A percentile compares a stretch with the other conserved stretches of the same genome.
Evolutionary conservation across 2,329 filamentous ascomycete species (phyloP).

Genomic region (Epichloe gansuensis): DNA sequence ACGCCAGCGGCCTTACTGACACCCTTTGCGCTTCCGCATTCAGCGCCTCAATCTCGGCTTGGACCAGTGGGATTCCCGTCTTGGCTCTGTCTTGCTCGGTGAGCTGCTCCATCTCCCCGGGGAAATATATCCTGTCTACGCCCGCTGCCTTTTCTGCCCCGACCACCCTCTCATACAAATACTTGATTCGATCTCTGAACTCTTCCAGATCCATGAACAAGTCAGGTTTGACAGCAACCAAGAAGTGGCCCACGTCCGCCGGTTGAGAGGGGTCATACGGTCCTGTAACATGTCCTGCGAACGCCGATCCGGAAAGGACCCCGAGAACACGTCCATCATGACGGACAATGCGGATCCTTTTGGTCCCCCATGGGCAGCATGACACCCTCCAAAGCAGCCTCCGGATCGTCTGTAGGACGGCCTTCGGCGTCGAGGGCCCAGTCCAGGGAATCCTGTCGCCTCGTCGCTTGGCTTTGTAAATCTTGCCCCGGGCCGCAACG

Average conservation of each 20-base stretch:
- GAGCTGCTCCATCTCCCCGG: conserved; percentile 49
- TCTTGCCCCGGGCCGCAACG: conserved; percentile 59
- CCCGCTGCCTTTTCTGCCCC: conserved; percentile 41
- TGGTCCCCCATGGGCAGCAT: conserved; percentile 82
- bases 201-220: conserved; percentile 60
- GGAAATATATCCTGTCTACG: conserved; percentile 48
- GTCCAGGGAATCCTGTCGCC: conserved; percentile 55
- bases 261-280: conserved; percentile 62
- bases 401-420: conserved; percentile 57
- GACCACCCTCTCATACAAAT: conserved; percentile 41
- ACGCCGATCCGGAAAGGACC: conserved; percentile 67
- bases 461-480: conserved; percentile 55
- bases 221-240: conserved; percentile 62
- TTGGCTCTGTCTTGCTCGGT: conserved; percentile 36
- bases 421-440: conserved; percentile 70
- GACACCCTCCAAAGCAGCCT: conserved; percentile 57
- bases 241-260: conserved; percentile 63
- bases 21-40: conserved; percentile 40
- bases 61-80: conserved; percentile 46
- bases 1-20: conserved; percentile 15
- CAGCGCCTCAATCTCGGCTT: conserved; percentile 42
- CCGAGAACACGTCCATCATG: conserved; percentile 87
- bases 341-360: conserved; percentile 67
- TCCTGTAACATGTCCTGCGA: conserved; percentile 63
- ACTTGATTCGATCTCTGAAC: conserved; percentile 50